These are phyloP conservation scores for Phylloporus sp. DNA, from an alignment of 768 basidiomycete species.

Conservation along the genomic window DNA sequence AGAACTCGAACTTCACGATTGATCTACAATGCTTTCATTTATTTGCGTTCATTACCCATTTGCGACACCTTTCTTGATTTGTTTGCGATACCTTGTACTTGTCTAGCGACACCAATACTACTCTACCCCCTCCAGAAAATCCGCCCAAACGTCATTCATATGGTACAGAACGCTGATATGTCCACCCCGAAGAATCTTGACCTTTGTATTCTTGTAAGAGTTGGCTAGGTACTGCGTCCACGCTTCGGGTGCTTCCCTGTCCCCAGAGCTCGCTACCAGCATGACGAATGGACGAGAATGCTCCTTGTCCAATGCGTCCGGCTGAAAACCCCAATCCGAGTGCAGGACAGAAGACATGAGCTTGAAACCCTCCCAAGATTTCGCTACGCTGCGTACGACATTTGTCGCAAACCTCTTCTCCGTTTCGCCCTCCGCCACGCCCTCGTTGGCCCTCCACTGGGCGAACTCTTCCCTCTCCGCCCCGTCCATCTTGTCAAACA, in stretches of 20 bases:
- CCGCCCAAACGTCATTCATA: slow-evolving; percentile 43
- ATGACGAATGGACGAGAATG: slow-evolving; percentile 43
- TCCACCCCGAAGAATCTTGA: slow-evolving; percentile 43
- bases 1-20: slow-evolving; percentile 70
- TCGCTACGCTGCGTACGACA: slow-evolving; percentile 43
- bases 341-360: slow-evolving; percentile 40
- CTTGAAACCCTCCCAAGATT: slow-evolving; percentile 49
- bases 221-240: slow-evolving; percentile 49
- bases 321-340: slow-evolving; percentile 48
- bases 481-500: slow-evolving; percentile 41
- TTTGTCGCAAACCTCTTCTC: slow-evolving; percentile 39
- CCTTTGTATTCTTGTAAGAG: slow-evolving; percentile 40
- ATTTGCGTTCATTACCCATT: slow-evolving; percentile 11
- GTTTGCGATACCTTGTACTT: slow-evolving; percentile 17
- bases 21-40: slow-evolving; percentile 29
- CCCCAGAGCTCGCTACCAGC: slow-evolving; percentile 40
- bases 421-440: slow-evolving; percentile 39
- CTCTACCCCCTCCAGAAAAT: slow-evolving; percentile 20
- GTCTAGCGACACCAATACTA: slow-evolving; percentile 20
- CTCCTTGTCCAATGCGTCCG: slow-evolving; percentile 39
- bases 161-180: slow-evolving; percentile 45
- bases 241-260: slow-evolving; percentile 36
- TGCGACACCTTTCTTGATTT: slow-evolving; percentile 16
- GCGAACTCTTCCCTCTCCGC: slow-evolving; percentile 30
- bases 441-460: slow-evolving; percentile 39